Percentiles rank a stretch among this genome's conserved stretches.
phyloP scores from a whole-genome alignment of 768 basidiomycete species.

The Jaapia argillacea region DNA sequence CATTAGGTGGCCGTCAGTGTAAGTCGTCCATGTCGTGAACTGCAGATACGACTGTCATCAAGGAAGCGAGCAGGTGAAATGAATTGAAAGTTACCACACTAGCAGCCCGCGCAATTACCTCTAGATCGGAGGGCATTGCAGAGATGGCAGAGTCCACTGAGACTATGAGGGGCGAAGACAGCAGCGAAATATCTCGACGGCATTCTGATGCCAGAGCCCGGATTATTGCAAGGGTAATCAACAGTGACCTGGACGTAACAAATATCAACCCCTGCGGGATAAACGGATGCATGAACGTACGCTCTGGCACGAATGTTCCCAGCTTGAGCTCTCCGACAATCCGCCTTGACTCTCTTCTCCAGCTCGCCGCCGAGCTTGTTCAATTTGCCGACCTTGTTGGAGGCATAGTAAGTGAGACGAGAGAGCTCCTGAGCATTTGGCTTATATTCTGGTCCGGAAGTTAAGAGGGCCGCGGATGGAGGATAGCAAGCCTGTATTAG shows the following conservation, averaged over 20 bases:
- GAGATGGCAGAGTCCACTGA: slow-evolving; percentile 50
- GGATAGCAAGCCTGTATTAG: slow-evolving; percentile 86
- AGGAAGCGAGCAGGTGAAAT: too few species aligned
- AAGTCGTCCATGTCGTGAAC: slow-evolving; percentile 91
- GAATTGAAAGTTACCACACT: slow-evolving; percentile 41
- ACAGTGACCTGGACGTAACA: slow-evolving; percentile 42
- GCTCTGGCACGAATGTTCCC: slow-evolving; percentile 75
- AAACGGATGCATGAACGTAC: slow-evolving; percentile 33
- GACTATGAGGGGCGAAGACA: slow-evolving; percentile 60
- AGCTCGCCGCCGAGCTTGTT: slow-evolving; percentile 68
- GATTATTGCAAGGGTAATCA: slow-evolving; percentile 78
- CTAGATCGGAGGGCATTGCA: slow-evolving; percentile 53
- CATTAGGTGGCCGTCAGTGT: slow-evolving; percentile 77
- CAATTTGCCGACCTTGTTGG: slow-evolving; percentile 74
- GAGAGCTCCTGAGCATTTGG: slow-evolving; percentile 84
- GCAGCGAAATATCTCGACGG: slow-evolving; percentile 67
- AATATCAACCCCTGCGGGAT: slow-evolving; percentile 2
- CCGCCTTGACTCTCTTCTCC: slow-evolving; percentile 59
- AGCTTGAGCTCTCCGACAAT: slow-evolving; percentile 57
- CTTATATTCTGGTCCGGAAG: slow-evolving; percentile 66
- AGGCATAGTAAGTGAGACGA: slow-evolving; percentile 77
- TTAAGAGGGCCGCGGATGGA: slow-evolving; percentile 58
- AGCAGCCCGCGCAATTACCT: slow-evolving; percentile 68
- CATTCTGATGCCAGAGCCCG: slow-evolving; percentile 82
- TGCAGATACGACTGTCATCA: slow-evolving; percentile 19